Conservation (phyloP, 2,329 filamentous ascomycete species). For the Zarea fungicola region DNA sequence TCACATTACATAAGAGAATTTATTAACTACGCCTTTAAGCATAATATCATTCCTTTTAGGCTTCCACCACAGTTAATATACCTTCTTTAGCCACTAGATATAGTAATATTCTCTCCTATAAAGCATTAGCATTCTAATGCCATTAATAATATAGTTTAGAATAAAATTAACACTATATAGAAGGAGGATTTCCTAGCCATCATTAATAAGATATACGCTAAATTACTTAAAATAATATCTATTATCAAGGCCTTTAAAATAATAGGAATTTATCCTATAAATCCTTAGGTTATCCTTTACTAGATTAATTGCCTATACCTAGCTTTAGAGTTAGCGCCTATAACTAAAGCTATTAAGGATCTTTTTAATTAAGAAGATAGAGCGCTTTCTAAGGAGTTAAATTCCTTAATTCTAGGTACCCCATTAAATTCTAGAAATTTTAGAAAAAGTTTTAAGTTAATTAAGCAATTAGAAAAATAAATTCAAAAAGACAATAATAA, state of each 20-base stretch:
- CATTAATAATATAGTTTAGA: background rate
- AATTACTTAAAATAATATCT: slow-evolving; percentile 6
- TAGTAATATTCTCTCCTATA: slow-evolving; percentile 5
- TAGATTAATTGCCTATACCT: background rate
- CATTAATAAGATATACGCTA: background rate
- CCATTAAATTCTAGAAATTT: no score
- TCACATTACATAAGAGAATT: slow-evolving; percentile 4
- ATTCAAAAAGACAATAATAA: no score
- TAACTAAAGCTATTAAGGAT: no score
- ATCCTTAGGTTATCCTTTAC: slow-evolving; percentile 5
- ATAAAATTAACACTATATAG: background rate
- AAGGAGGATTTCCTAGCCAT: slow-evolving; percentile 10
- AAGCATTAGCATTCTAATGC: slow-evolving; percentile 1
- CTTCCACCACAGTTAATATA: slow-evolving; percentile 3
- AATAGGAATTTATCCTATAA: slow-evolving; percentile 9
- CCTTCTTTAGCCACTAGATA: slow-evolving; percentile 6
- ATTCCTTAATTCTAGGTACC: no score
- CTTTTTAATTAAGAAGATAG: no score
- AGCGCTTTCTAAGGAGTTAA: no score
- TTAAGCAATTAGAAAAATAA: no score
- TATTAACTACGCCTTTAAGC: background rate
- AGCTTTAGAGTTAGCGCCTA: no score
- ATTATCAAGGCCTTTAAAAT: slow-evolving; percentile 9
- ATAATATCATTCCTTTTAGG: slow-evolving; percentile 10
- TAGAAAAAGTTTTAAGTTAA: no score